These are phyloP conservation scores for Calocybe gambosa DNA, from an alignment of 1,284 basidiomycete genomes.

Conservation along the genomic window DNA sequence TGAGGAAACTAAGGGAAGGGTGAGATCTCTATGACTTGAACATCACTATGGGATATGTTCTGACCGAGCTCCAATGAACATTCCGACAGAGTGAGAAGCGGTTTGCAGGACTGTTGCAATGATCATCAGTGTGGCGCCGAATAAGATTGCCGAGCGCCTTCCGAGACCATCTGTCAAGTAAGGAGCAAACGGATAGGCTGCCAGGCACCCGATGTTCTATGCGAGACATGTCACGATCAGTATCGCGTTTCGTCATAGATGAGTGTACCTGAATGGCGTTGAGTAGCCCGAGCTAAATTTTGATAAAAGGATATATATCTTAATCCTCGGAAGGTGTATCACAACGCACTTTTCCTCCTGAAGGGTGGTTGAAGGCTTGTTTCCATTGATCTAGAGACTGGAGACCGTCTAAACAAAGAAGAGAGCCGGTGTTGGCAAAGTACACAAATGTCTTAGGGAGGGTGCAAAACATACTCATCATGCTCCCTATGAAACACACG, in stretches of 20 bases:
- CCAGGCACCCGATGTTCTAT: conserved; percentile 62
- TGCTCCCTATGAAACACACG: conserved; percentile 30
- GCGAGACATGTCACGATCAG: not conserved
- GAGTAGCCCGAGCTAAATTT: conserved; percentile 52
- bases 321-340: not conserved
- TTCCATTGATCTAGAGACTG: conserved; percentile 37
- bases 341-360: conserved; percentile 30
- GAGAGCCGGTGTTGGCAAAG: too few species aligned
- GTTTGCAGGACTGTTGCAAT: conserved; percentile 65
- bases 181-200: conserved; percentile 63
- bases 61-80: conserved; percentile 72
- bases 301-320: not conserved
- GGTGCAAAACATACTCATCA: conserved; percentile 58
- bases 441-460: too few species aligned
- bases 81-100: conserved; percentile 64
- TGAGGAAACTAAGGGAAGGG: conserved; percentile 40
- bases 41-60: not conserved
- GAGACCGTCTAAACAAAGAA: conserved; percentile 32
- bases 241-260: not conserved
- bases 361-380: conserved; percentile 36
- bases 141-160: conserved; percentile 52
- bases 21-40: not conserved
- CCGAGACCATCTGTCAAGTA: conserved; percentile 66
- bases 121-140: conserved; percentile 61
- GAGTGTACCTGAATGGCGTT: conserved; percentile 66